Percentiles rank a stretch among this genome's conserved stretches.
phyloP scores from a whole-genome alignment of 345 rosid species.

The Cardiospermum halicacabum region DNA sequence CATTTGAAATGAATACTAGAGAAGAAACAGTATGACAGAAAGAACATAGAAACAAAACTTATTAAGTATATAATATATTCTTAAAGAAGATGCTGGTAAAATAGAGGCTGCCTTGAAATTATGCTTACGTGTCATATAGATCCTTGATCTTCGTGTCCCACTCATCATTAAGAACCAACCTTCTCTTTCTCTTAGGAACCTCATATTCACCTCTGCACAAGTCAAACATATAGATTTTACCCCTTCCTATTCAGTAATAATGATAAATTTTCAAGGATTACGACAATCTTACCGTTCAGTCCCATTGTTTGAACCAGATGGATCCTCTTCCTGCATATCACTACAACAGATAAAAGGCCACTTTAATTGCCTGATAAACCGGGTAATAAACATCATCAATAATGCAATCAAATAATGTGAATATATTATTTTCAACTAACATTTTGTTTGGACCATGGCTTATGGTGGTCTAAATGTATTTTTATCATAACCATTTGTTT shows the following conservation, averaged over 20 bases:
- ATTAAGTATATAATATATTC: neutral
- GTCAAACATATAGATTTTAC: constrained; percentile 14
- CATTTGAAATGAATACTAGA: no score
- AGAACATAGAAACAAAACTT: no score
- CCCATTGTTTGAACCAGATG: constrained; percentile 14
- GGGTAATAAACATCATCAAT: neutral
- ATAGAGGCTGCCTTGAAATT: constrained; percentile 3
- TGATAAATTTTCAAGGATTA: neutral
- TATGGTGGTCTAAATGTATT: no score
- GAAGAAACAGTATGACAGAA: no score
- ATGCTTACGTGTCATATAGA: constrained; percentile 63
- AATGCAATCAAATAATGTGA: neutral
- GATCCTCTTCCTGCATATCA: constrained; percentile 20
- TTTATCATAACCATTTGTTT: no score
- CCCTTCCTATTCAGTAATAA: neutral
- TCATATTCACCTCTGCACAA: constrained; percentile 41
- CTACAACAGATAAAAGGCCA: constrained; percentile 8
- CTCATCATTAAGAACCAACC: constrained; percentile 51
- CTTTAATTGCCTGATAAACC: neutral
- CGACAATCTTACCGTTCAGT: constrained; percentile 16
- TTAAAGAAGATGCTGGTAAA: neutral
- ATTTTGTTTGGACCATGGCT: no score
- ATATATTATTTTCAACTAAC: neutral
- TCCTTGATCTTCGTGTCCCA: constrained; percentile 58
- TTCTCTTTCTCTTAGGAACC: constrained; percentile 54